Base-by-base conservation (phyloP, 225 moss, liverwort and hornwort species). In the Thuidium tamariscinum region DNA sequence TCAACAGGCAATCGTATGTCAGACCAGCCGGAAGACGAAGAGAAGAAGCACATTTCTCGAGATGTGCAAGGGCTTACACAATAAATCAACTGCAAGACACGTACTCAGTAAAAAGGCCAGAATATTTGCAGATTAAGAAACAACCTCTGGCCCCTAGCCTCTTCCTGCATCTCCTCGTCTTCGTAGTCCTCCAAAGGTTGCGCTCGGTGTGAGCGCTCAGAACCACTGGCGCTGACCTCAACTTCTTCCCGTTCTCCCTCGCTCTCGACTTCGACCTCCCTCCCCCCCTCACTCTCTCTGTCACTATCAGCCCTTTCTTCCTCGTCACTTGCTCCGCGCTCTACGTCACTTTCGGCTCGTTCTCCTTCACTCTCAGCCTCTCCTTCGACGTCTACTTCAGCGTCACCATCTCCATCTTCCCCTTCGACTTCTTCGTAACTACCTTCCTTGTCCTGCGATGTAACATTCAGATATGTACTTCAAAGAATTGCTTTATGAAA, bases 151-250 rank as follows among this genome's bases (percentile, higher is more conserved):
- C 91, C 93, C 83, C 93, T 92, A 57, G 79, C 84, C 85, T 94
- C 94, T 89, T 93, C 95, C 79, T 94, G 94, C 51, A 92, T 92
- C 87, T 95, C 98, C 77, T 95, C 94, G 52, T 98, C 96, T 73
- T 95, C 95, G 73, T 92, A 94, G 37, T 97, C 96, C 59, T 87
- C 95, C 87, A 86, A 91, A 84, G 90, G 88, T 64, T 92, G 90
- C 55, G 77, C 91, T 67, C 91, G 94, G 63, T 92, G 93, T 48
- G 96, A 98, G 65, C 87, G 91, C 88, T 98, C 98, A 77, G 98
- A 98, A 63, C 96, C 97, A 90, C 96, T 98, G 51, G 94, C 94
- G 84, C 98, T 98, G 41, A 89, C 90, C 84, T 96, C 98, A 70
- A 84, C 90, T 79, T 96, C 98, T 81, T 95, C 96, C 84, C 90